Evolutionary conservation across 169 alveolate genomes (phyloP).

Genomic region (Toxoplasma gondii): DNA sequence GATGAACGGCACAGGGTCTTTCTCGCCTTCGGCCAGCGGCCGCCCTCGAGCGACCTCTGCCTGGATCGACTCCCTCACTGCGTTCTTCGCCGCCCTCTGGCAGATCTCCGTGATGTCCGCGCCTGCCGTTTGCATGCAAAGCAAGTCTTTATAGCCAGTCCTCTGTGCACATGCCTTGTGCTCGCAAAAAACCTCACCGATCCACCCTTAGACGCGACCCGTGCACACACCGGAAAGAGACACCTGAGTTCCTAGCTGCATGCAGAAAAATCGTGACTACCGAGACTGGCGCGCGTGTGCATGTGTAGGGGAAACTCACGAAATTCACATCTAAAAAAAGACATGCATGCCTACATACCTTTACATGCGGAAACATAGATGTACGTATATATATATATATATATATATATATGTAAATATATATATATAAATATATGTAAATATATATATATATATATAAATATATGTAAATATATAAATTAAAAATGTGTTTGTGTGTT

Average conservation of each 20-base stretch:
- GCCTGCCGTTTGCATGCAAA: conserved; percentile 90
- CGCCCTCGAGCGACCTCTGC: conserved; percentile 71
- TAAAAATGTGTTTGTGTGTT: too few relatives aligned
- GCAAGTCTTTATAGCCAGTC: conserved; percentile 76
- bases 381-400: not conserved
- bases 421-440: not conserved
- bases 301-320: too few relatives aligned
- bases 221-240: too few relatives aligned
- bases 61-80: conserved; percentile 96
- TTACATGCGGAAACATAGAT: not conserved
- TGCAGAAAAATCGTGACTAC: too few relatives aligned
- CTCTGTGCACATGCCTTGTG: conserved; percentile 93
- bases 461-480: not conserved
- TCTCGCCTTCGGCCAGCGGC: conserved; percentile 78
- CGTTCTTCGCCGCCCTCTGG: conserved; percentile 98
- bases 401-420: not conserved
- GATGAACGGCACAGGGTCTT: conserved; percentile 93
- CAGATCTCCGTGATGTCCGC: conserved; percentile 99
- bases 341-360: too few relatives aligned
- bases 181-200: conserved; percentile 91
- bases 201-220: too few relatives aligned
- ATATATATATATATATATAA: not conserved
- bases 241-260: too few relatives aligned
- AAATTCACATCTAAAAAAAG: too few relatives aligned
- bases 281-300: too few relatives aligned